phyloP scores from a whole-genome alignment of 805 yeast genomes.

The Myxozyma geophila region DNA sequence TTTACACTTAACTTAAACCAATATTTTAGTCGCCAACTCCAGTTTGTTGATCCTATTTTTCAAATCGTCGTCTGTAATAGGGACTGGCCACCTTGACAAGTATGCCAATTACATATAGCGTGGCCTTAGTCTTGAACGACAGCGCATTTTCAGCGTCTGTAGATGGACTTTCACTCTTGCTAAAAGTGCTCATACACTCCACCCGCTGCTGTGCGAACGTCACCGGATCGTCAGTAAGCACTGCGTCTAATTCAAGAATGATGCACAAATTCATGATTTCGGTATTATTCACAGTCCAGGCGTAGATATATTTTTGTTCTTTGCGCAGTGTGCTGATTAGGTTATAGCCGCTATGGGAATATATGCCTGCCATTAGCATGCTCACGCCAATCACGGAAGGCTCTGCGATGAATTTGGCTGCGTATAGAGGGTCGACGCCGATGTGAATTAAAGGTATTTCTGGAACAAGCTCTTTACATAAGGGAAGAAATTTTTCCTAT shows the following conservation, averaged over 20 bases:
- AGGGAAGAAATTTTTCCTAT: conserved; percentile 21
- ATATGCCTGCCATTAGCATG: conserved; percentile 40
- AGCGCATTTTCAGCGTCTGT: not conserved
- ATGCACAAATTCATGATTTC: conserved; percentile 48
- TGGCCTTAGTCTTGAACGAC: not conserved
- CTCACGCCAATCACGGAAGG: conserved; percentile 26
- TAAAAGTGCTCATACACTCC: not conserved
- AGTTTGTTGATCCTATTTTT: not conserved
- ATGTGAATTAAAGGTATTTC: conserved; percentile 43
- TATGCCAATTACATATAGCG: conserved; percentile 5
- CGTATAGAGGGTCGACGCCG: conserved; percentile 26
- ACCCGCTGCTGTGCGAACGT: conserved; percentile 4
- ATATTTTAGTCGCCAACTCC: no score
- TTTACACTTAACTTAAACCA: no score
- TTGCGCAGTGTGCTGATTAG: conserved; percentile 55
- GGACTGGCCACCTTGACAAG: not conserved
- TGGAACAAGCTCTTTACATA: conserved; percentile 46
- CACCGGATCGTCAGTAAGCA: conserved; percentile 51
- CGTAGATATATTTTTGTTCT: conserved; percentile 52
- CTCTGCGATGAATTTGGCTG: conserved; percentile 18
- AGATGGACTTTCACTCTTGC: not conserved
- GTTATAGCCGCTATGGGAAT: conserved; percentile 36
- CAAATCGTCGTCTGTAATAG: conserved; percentile 7
- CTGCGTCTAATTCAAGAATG: conserved; percentile 47
- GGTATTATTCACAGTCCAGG: conserved; percentile 59